Base-by-base conservation (phyloP, 371 early-diverging fungal species). In the Lichtheimia ornata region DNA sequence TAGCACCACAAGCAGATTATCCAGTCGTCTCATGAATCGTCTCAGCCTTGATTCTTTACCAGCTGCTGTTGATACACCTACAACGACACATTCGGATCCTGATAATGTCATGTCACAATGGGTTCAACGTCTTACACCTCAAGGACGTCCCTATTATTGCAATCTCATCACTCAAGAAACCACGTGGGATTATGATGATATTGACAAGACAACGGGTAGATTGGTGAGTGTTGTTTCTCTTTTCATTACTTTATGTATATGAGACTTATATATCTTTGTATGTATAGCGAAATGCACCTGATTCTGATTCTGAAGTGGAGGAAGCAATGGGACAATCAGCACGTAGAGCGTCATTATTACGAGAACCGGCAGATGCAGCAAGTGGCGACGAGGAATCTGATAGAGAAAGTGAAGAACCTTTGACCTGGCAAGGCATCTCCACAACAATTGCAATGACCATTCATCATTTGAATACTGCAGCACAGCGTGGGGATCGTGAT, bases 101-200 rank as follows among this genome's bases (percentile, higher is more conserved):
- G 35, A 42, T 18, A 49, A 74, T 69, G 47, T 72, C n/a, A 63
- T 75, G 65, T 52, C 65, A 11, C 69, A 66, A n/a, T 93, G 86
- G 90, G 84, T 79, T 18, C 68, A 81, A 50, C 81, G 87, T 56
- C 65, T 71, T 50, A 70, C 84, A 27, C 68, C 87, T 18, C 82
- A 88, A 56, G 92, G 92, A 1, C 74, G 86, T 47, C 65, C 77
- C 2, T 94, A 94, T 70, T 93, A 82, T 63, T 91, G 85, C 70
- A 93, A 94, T 74, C 74, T 88, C 50, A 71, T 89, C n/a, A 91
- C 92, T 12, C 90, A 92, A 64, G 84, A 88, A 61, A 91, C 93
- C 7, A 88, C 85, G 17, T 94, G 91, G 88, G 76, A 76, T 58
- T 61, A 59, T 49, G 63, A 73, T 41, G 79, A 79, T n/a, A 74